Percentiles rank a stretch among this genome's conserved stretches.
Conservation (phyloP, 2,329 filamentous ascomycete genomes). For the Alternaria longipes region DNA sequence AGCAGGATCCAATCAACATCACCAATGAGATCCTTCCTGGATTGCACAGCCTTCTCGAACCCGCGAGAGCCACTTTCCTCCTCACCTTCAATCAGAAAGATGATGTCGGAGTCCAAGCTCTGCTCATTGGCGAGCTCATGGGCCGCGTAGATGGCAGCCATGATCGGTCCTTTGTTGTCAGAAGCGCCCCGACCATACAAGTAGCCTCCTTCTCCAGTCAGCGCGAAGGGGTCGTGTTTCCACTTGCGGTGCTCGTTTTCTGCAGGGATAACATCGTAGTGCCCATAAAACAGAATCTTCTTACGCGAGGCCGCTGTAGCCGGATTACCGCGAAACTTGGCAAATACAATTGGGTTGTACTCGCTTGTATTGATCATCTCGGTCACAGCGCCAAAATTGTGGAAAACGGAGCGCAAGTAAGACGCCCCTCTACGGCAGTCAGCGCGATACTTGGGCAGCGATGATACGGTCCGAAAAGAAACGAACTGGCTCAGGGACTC, state of each 20-base stretch:
- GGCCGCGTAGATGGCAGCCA: constrained; percentile 92
- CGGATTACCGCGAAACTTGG: constrained; percentile 82
- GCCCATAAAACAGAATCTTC: constrained; percentile 94
- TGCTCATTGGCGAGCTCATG: constrained; percentile 89
- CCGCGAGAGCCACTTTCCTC: constrained; percentile 94
- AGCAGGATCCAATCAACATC: constrained; percentile 92
- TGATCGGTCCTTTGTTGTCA: constrained; percentile 96
- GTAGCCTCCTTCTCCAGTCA: constrained; percentile 89
- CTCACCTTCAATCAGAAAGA: constrained; percentile 96
- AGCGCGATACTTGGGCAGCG: constrained; percentile 82
- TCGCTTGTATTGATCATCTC: constrained; percentile 87
- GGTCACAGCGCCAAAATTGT: constrained; percentile 81
- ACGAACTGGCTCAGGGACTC: constrained; percentile 81
- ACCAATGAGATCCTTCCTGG: constrained; percentile 85
- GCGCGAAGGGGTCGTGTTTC: constrained; percentile 86
- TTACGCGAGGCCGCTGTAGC: constrained; percentile 73
- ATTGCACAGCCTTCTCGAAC: constrained; percentile 82
- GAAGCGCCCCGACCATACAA: constrained; percentile 95
- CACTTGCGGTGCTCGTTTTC: constrained; percentile 84
- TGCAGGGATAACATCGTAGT: constrained; percentile 96
- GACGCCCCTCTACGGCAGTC: constrained; percentile 94
- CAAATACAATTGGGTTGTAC: constrained; percentile 92
- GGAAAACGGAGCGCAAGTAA: constrained; percentile 89
- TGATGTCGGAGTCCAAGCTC: constrained; percentile 82
- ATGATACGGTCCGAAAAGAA: constrained; percentile 90